phyloP scores from a whole-genome alignment of 805 yeast genomes.

The Hanseniaspora opuntiae region DNA sequence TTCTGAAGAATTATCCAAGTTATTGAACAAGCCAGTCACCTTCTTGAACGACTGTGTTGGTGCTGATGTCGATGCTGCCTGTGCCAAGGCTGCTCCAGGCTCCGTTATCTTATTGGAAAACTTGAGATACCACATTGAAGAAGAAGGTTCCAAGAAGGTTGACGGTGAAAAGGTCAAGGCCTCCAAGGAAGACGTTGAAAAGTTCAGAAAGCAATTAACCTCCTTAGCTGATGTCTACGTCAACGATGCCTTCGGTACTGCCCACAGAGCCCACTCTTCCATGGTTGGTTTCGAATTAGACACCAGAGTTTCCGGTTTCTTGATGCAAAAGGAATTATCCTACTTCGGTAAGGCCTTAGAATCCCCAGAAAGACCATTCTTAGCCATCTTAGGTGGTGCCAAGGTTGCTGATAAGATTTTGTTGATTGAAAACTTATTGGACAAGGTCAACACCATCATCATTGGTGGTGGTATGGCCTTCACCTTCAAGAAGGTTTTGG shows the following conservation, averaged over 20 bases:
- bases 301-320: conserved; percentile 97
- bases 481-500: conserved; percentile 91
- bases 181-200: conserved; percentile 64
- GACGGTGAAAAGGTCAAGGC: conserved; percentile 93
- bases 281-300: conserved; percentile 96
- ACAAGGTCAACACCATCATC: conserved; percentile 87
- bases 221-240: conserved; percentile 92
- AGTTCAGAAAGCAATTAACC: conserved; percentile 81
- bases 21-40: conserved; percentile 59
- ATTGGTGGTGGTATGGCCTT: conserved; percentile 99
- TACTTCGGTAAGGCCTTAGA: conserved; percentile 98
- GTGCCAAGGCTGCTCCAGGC: conserved; percentile 61
- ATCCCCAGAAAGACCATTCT: conserved; percentile 94
- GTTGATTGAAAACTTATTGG: conserved; percentile 89
- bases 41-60: conserved; percentile 92
- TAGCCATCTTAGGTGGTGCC: conserved; percentile 98
- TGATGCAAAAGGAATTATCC: conserved; percentile 91
- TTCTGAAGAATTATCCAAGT: conserved; percentile 70
- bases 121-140: conserved; percentile 96
- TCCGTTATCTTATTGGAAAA: conserved; percentile 85
- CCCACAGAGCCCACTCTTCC: conserved; percentile 99
- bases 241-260: conserved; percentile 98
- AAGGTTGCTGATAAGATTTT: conserved; percentile 98
- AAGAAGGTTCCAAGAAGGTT: conserved; percentile 85
- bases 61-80: conserved; percentile 68